Evolutionary conservation across 306 rosid species (phyloP), one percentile per base, ranked within the genome.

Genomic region (Castanopsis chinensis): DNA sequence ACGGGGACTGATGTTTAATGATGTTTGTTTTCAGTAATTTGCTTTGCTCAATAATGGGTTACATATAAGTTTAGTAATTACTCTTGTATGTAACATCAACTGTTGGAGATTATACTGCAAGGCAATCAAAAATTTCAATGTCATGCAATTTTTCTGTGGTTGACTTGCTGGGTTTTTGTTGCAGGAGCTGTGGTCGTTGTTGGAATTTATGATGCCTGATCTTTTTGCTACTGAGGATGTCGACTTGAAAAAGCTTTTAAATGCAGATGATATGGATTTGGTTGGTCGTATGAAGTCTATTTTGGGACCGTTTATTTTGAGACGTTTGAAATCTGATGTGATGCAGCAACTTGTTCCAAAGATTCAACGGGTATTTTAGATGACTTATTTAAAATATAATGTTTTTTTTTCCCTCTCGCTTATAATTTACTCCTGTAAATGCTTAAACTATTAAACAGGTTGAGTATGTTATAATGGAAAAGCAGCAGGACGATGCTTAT

Each of bases 121-220:
- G 43, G 45, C 18, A 17, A 20, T 27, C 28, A 35, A 49, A 72
- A 53, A 78, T 17, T 74, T 75, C 11, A 43, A 6, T 74, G 70
- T 74, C 54, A 21, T 76, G 75, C 54, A 53, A 41, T 65, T 78
- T 77, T 70, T 79, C 71, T 74, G 75, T 57, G 63, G 74, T 67
- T 84, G 75, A 61, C 61, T 57, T 74, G 45, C 43, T 76, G 28
- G 72, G 30, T 63, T 76, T 75, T 74, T 88, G 71, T 82, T 85
- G 80, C 96, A 95, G 99, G 98, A 95, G 82, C 87, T 95, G 59
- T 95, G 99, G 99, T 95, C 99, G 11, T 55, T 92, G 83, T 82
- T 95, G 91, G 97, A 95, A 90, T 95, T 95, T 89, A 90, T 95
- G 97, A 79, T 95, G 98, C 99, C 98, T 79, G 94, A 92, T 88